Conservation (phyloP, 257 asterid species). For the Perilla frutescens region DNA sequence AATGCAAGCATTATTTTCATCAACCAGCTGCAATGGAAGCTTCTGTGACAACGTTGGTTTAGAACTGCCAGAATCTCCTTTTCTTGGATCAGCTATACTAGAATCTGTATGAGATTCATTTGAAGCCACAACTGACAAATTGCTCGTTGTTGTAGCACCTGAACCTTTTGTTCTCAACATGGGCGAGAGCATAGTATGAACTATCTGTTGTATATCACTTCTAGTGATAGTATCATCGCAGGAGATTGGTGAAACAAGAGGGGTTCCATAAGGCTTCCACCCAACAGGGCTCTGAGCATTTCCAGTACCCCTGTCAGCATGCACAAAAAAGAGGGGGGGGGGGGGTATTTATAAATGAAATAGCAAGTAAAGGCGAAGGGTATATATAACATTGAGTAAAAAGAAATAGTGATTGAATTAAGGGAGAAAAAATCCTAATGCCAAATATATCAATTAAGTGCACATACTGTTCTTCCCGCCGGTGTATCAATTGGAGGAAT, state of each 20-base stretch:
- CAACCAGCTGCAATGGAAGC: constrained; percentile 96
- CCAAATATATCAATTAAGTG: constrained; percentile 11
- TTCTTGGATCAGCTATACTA: constrained; percentile 44
- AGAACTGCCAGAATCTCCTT: constrained; percentile 55
- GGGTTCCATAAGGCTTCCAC: constrained; percentile 98
- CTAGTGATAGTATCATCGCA: constrained; percentile 82
- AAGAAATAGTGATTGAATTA: constrained; percentile 23
- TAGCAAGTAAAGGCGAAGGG: neutral
- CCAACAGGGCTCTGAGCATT: constrained; percentile 72
- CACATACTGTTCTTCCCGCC: constrained; percentile 91
- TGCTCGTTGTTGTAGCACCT: constrained; percentile 42
- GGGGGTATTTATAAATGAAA: constrained; percentile 14
- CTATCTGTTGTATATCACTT: constrained; percentile 85
- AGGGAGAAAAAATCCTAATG: neutral
- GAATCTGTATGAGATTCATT: constrained; percentile 50
- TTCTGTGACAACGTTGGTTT: constrained; percentile 53
- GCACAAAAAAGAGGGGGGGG: constrained; percentile 27
- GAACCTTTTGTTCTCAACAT: constrained; percentile 61
- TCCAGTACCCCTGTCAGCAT: constrained; percentile 68
- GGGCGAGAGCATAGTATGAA: constrained; percentile 84
- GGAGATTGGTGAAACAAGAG: constrained; percentile 93
- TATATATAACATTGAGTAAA: neutral
- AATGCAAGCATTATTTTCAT: constrained; percentile 92
- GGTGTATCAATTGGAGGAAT: constrained; percentile 93
- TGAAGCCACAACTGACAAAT: constrained; percentile 48